phyloP scores from a whole-genome alignment of 164 flowering plant species.

The Liriodendron chinense region DNA sequence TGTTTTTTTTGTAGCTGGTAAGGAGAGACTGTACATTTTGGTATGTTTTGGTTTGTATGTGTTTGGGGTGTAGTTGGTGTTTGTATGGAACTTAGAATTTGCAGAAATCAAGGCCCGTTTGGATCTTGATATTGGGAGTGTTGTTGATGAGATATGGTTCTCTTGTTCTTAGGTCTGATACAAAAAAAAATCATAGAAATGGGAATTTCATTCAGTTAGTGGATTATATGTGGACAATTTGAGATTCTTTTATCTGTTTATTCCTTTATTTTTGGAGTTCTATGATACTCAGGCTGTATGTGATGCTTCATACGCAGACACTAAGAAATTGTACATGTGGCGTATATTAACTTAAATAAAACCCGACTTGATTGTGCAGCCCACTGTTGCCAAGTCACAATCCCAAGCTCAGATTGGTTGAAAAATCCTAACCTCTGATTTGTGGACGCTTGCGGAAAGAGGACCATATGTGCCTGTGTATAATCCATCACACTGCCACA shows the following conservation, averaged over 20 bases:
- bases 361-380: neutral
- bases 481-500: too few relatives aligned
- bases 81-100: neutral
- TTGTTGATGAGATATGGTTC: neutral
- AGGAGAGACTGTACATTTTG: neutral
- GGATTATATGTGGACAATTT: neutral
- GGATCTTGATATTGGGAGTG: neutral
- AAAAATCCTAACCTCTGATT: neutral
- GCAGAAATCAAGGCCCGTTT: neutral
- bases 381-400: too few relatives aligned
- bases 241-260: neutral
- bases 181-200: neutral
- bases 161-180: neutral
- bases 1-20: neutral
- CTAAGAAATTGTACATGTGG: neutral
- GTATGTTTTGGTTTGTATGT: neutral
- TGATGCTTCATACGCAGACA: too few relatives aligned
- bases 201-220: neutral
- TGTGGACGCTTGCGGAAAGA: neutral
- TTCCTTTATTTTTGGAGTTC: neutral
- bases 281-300: neutral
- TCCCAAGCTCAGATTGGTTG: neutral
- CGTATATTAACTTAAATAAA: too few relatives aligned
- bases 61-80: conserved; percentile 2
- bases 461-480: too few relatives aligned